Percentiles rank a stretch among this genome's conserved stretches.
These are phyloP conservation scores for Metschnikowia chrysomelidarum DNA, from an alignment of 805 yeast genomes.

Conservation along the genomic window DNA sequence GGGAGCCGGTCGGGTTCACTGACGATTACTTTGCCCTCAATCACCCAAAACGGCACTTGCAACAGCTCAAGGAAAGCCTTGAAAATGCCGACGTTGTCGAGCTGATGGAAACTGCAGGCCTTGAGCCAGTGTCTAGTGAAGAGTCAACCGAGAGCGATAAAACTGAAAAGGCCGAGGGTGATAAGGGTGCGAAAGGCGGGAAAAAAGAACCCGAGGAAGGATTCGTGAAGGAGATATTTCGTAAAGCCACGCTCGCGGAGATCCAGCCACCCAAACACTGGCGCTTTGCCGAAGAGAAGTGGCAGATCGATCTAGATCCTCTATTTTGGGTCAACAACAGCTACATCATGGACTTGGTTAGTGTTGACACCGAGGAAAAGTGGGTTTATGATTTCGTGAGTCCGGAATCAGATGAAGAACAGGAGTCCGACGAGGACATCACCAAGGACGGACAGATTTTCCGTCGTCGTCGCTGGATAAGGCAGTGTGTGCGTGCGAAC, in stretches of 20 bases:
- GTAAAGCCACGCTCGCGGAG: slow-evolving; percentile 26
- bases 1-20: slow-evolving; percentile 64
- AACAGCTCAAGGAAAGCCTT: slow-evolving; percentile 8
- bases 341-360: slow-evolving; percentile 49
- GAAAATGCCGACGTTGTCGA: slow-evolving; percentile 2
- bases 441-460: slow-evolving; percentile 33
- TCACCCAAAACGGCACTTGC: slow-evolving; percentile 23
- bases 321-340: slow-evolving; percentile 58
- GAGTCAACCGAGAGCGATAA: slow-evolving; percentile 2
- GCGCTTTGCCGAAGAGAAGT: slow-evolving; percentile 48
- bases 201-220: not conserved
- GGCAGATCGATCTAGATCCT: slow-evolving; percentile 70
- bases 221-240: slow-evolving; percentile 2
- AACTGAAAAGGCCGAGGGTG: not conserved
- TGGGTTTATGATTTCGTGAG: slow-evolving; percentile 77
- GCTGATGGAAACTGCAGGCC: not conserved
- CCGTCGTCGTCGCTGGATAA: slow-evolving; percentile 69
- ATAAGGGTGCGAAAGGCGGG: not conserved
- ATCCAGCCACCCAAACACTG: slow-evolving; percentile 61
- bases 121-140: slow-evolving; percentile 3
- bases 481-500: slow-evolving; percentile 33
- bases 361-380: slow-evolving; percentile 69
- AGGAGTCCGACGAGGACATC: slow-evolving; percentile 21
- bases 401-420: no score
- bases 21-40: slow-evolving; percentile 53